Conservation (phyloP, 768 basidiomycete species). For the Tephrocybe sp. region DNA sequence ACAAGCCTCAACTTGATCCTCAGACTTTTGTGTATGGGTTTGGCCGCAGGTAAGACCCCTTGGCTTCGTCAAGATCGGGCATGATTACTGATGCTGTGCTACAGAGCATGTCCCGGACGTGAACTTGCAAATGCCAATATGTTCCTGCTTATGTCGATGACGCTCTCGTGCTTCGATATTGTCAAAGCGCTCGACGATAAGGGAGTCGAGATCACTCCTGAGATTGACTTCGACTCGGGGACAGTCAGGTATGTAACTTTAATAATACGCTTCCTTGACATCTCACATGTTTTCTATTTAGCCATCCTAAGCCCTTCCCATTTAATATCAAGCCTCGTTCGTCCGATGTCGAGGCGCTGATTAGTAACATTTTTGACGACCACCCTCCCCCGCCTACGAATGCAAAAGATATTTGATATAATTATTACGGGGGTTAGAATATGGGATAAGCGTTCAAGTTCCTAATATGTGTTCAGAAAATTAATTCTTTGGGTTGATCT, state of each 20-base stretch:
- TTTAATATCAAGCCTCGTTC: constrained; percentile 13
- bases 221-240: constrained; percentile 10
- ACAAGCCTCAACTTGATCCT: constrained; percentile 30
- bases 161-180: constrained; percentile 34
- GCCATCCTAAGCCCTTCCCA: constrained; percentile 18
- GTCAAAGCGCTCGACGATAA: constrained; percentile 27
- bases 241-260: constrained; percentile 12
- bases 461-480: no score
- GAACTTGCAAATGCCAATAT: constrained; percentile 28
- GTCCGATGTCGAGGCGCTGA: constrained; percentile 12
- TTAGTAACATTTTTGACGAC: constrained; percentile 14
- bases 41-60: constrained; percentile 36
- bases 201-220: constrained; percentile 20
- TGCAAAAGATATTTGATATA: constrained; percentile 12
- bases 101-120: constrained; percentile 36
- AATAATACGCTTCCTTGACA: no score
- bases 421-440: no score
- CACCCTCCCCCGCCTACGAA: constrained; percentile 15
- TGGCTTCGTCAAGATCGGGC: neutral
- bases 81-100: neutral
- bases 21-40: constrained; percentile 35
- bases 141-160: constrained; percentile 20
- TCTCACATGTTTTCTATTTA: neutral
- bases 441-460: no score
- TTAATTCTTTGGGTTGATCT: no score